Conservation (phyloP, 2,329 filamentous ascomycete genomes). For the Rhynchosporium secalis region DNA sequence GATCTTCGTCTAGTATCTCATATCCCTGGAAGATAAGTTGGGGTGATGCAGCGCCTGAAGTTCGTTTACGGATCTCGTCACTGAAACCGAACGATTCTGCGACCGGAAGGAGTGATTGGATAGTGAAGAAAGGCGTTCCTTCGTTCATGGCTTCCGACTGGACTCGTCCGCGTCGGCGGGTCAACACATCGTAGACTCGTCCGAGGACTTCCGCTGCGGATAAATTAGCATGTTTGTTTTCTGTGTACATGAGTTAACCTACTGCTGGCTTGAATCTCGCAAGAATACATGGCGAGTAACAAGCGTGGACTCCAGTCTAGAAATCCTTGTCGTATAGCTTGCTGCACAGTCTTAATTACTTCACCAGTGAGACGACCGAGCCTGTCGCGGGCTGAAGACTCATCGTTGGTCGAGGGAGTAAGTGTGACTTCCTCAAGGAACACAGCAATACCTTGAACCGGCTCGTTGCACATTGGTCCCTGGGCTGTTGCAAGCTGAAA, state of each 20-base stretch:
- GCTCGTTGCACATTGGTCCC: conserved; percentile 89
- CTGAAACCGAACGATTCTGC: conserved; percentile 95
- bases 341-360: conserved; percentile 84
- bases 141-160: conserved; percentile 90
- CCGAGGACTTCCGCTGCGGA: conserved; percentile 80
- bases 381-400: conserved; percentile 59
- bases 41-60: conserved; percentile 84
- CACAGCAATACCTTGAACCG: conserved; percentile 88
- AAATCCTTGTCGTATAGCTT: conserved; percentile 81
- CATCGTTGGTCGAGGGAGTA: conserved; percentile 52
- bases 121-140: conserved; percentile 94
- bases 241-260: conserved; percentile 41
- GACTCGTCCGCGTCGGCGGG: conserved; percentile 84
- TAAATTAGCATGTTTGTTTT: conserved; percentile 21
- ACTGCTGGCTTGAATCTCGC: conserved; percentile 94
- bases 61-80: conserved; percentile 95
- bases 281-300: conserved; percentile 95
- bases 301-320: conserved; percentile 96
- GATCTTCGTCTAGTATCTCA: conserved; percentile 90
- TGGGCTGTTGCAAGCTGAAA: conserved; percentile 91
- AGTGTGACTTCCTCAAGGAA: conserved; percentile 80
- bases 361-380: conserved; percentile 86
- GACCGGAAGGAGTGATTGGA: conserved; percentile 82
- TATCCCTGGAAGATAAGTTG: conserved; percentile 94
- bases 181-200: conserved; percentile 96